Base-by-base conservation (phyloP, 2,329 filamentous ascomycete species). In the Colletotrichum salicis region DNA sequence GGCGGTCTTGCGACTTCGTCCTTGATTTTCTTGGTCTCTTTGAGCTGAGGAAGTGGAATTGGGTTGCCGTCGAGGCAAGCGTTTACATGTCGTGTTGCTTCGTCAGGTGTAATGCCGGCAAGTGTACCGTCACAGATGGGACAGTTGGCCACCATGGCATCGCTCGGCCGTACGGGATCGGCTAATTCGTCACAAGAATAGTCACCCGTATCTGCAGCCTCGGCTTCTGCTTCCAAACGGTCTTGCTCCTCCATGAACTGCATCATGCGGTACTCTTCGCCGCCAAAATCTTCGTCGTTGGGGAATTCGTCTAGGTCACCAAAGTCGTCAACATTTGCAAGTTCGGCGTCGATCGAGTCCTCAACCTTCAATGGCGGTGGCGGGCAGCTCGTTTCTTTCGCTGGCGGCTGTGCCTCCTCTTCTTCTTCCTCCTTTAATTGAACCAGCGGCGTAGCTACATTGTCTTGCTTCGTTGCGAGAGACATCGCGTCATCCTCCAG, bases 21-120 rank as follows among this genome's bases (percentile, higher is more conserved):
- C 6, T 72, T 64, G 33, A 69, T 59, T 66, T 64, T 70, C 4
- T 67, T 52, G 33, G 54, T 19, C 31, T 71, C 76, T 22, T 74
- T 70, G 31, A 75, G 74, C 41, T 77, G 76, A 7, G 82, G 87
- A 15, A 92, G 77, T 2, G 91, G 88, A 56, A 90, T 87, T 5
- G 93, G 89, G 57, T 92, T 93, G 1, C 94, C 94, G 79, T 99
- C 96, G 2, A 99, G 86, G 81, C 96, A 99, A 11, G 92, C 90
- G 79, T 99, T 99, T 75, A 99, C 96, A 80, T 99, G 96, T 2
- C 92, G 83, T 7, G 92, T 93, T 11, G 91, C 92, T 76, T 96
- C 89, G 78, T 95, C 90, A 71, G 82, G 79, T 67, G 84, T 89
- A 13, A 91, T 80, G 0, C 90, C 91, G 19, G 80, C 82, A 41